Evolutionary conservation across 2,329 filamentous ascomycete species (phyloP).

Genomic region (Aspergillus floridensis): DNA sequence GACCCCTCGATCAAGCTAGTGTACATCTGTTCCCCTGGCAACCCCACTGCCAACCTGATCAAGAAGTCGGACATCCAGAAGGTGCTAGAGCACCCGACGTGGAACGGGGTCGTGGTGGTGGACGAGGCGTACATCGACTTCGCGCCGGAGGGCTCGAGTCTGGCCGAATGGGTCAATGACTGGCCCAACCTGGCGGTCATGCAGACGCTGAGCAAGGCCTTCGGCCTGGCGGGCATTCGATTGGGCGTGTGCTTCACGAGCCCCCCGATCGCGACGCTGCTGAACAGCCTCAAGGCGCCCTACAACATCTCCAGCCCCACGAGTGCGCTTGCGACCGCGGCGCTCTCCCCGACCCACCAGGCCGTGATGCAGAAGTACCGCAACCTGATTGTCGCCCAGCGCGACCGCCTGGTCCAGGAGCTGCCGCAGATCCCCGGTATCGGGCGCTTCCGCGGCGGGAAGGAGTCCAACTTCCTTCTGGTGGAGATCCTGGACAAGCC

Average conservation of each 20-base stretch:
- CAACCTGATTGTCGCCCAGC: slow-evolving; percentile 69
- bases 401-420: slow-evolving; percentile 70
- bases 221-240: slow-evolving; percentile 90
- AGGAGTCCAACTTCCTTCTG: slow-evolving; percentile 82
- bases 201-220: slow-evolving; percentile 98
- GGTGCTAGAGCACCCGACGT: slow-evolving; percentile 80
- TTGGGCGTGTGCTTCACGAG: slow-evolving; percentile 82
- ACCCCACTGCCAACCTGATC: slow-evolving; percentile 81
- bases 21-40: slow-evolving; percentile 93
- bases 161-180: slow-evolving; percentile 87
- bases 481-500: slow-evolving; percentile 77
- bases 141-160: slow-evolving; percentile 70
- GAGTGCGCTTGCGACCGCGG: slow-evolving; percentile 72
- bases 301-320: slow-evolving; percentile 94
- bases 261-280: slow-evolving; percentile 68
- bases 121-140: slow-evolving; percentile 99
- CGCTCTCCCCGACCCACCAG: slow-evolving; percentile 66
- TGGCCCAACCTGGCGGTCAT: slow-evolving; percentile 96
- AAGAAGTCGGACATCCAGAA: slow-evolving; percentile 69
- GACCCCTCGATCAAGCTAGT: slow-evolving; percentile 74
- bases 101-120: slow-evolving; percentile 91
- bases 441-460: slow-evolving; percentile 76
- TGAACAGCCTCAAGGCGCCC: slow-evolving; percentile 92
- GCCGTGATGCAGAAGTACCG: slow-evolving; percentile 69
- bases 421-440: slow-evolving; percentile 74